phyloP scores from a whole-genome alignment of 106 monocot species.

The Triglochin maritima region DNA sequence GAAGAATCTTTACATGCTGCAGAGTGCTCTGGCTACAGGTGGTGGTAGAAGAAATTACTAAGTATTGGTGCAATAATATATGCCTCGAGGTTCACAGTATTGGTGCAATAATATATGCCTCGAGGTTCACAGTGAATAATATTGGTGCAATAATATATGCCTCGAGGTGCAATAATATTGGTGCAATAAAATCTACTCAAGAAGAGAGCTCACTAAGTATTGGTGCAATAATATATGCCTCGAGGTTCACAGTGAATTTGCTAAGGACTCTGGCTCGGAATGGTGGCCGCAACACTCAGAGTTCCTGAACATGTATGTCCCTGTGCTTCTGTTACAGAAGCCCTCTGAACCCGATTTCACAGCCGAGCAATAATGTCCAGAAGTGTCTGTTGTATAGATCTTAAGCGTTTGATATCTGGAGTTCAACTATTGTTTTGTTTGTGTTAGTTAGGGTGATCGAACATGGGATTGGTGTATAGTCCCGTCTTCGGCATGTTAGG shows the following conservation, averaged over 20 bases:
- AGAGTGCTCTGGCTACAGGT: slow-evolving; percentile 17
- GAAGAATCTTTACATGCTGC: slow-evolving; percentile 35
- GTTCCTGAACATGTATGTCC: slow-evolving; percentile 35
- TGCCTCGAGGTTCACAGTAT: slow-evolving; percentile 46
- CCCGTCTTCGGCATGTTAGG: no score
- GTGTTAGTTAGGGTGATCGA: no score
- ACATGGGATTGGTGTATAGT: no score
- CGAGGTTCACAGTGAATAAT: slow-evolving; percentile 44
- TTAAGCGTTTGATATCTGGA: no score
- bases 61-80: slow-evolving; percentile 45
- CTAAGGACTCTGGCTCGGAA: slow-evolving; percentile 23
- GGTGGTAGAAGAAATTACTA: slow-evolving; percentile 8
- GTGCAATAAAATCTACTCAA: no score
- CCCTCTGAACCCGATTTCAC: slow-evolving; percentile 55
- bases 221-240: slow-evolving; percentile 45
- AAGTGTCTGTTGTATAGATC: no score
- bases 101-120: slow-evolving; percentile 45
- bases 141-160: slow-evolving; percentile 43
- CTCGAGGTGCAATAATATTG: slow-evolving; percentile 37
- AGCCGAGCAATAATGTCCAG: slow-evolving; percentile 7
- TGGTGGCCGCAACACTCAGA: slow-evolving; percentile 15
- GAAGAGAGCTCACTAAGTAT: slow-evolving; percentile 40
- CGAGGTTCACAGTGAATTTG: slow-evolving; percentile 37
- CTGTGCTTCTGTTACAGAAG: slow-evolving; percentile 45
- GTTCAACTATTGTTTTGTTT: no score